phyloP scores from a whole-genome alignment of 2,329 filamentous ascomycete genomes.

The Paraphoma sp. region DNA sequence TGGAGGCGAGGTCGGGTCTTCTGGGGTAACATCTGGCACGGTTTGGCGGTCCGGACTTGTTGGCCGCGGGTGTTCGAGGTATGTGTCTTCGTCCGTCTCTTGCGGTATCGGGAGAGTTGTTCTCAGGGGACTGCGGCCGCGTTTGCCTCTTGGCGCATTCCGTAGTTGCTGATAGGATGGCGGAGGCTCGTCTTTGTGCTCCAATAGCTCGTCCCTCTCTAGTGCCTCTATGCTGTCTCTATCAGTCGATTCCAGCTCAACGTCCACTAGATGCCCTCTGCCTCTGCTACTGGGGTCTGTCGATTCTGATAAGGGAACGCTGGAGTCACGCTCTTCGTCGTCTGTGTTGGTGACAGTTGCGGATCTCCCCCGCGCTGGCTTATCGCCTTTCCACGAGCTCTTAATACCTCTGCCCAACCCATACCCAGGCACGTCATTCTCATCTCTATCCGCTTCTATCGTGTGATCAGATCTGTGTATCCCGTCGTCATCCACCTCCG shows the following conservation, averaged over 20 bases:
- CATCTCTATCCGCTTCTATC: constrained; percentile 55
- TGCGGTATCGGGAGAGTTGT: constrained; percentile 51
- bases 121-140: constrained; percentile 51
- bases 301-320: constrained; percentile 50
- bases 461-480: constrained; percentile 56
- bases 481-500: constrained; percentile 78
- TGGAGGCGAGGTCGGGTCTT: constrained; percentile 48
- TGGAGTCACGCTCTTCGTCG: constrained; percentile 49
- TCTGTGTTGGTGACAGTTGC: constrained; percentile 40
- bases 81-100: constrained; percentile 60
- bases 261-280: constrained; percentile 78
- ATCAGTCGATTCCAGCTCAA: constrained; percentile 76
- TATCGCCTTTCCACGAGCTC: constrained; percentile 64
- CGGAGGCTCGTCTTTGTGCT: constrained; percentile 56
- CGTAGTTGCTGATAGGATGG: constrained; percentile 66
- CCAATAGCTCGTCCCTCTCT: constrained; percentile 41
- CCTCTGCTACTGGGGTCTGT: constrained; percentile 60
- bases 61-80: constrained; percentile 52
- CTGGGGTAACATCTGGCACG: constrained; percentile 63
- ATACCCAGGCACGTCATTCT: constrained; percentile 47
- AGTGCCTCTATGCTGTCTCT: constrained; percentile 53
- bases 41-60: constrained; percentile 60
- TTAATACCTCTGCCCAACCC: constrained; percentile 59
- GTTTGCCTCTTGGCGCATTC: constrained; percentile 50
- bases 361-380: constrained; percentile 50